Evolutionary conservation across 1,284 basidiomycete species (phyloP).

Genomic region (Cutaneotrichosporon sp.): DNA sequence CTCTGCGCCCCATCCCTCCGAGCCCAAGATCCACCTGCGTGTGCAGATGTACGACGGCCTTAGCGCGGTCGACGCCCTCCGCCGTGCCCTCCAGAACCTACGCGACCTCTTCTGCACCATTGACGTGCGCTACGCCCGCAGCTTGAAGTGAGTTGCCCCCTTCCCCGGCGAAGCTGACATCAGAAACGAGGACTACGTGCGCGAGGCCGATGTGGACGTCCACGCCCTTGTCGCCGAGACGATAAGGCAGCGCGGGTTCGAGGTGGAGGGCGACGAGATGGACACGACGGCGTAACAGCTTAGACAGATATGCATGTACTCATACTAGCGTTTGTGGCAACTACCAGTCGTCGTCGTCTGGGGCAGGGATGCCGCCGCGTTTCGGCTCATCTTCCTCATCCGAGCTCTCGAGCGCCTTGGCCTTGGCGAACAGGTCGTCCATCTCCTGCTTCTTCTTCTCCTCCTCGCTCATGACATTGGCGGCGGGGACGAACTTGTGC

Average conservation of each 20-base stretch:
- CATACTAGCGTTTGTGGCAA: not conserved
- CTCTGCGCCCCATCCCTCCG: constrained; percentile 92
- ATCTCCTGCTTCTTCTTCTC: constrained; percentile 41
- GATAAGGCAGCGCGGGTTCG: constrained; percentile 30
- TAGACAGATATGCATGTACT: constrained; percentile 10
- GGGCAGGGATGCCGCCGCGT: constrained; percentile 22
- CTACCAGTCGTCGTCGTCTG: constrained; percentile 40
- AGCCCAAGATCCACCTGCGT: constrained; percentile 89
- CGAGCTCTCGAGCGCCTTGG: constrained; percentile 36
- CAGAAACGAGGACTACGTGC: constrained; percentile 38
- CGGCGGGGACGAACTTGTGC: constrained; percentile 40
- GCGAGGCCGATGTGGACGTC: constrained; percentile 46
- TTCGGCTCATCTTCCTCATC: constrained; percentile 30
- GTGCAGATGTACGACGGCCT: constrained; percentile 94
- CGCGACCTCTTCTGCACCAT: constrained; percentile 67
- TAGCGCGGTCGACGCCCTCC: constrained; percentile 71
- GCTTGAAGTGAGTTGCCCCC: constrained; percentile 53
- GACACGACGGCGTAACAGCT: constrained; percentile 7
- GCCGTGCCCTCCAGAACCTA: constrained; percentile 67
- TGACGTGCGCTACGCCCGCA: constrained; percentile 60
- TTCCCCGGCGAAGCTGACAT: too few relatives aligned
- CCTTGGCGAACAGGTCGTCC: constrained; percentile 43
- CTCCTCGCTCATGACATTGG: constrained; percentile 39
- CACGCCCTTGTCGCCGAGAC: constrained; percentile 38
- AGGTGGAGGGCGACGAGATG: constrained; percentile 26